Base-by-base conservation (phyloP, 495 filamentous ascomycete species). In the Penicillium verhagenii region DNA sequence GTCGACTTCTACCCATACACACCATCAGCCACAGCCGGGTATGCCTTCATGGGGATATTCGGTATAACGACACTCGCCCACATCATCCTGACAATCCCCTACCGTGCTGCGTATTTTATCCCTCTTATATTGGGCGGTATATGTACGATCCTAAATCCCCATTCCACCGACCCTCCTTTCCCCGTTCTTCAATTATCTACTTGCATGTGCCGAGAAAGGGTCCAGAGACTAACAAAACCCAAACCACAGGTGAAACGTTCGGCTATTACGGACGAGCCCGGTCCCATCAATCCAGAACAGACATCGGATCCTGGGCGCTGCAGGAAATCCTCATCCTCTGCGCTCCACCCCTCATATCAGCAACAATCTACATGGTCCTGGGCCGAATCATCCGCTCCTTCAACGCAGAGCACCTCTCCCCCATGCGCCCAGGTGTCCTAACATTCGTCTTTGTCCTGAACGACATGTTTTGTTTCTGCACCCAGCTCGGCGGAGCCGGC, bases 311-410 rank as follows among this genome's bases (percentile, higher is more conserved):
- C 8, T 77, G 72, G 68, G 64, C 72, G 0, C 56, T 76, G 8
- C 74, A 80, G 46, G 65, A 74, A 43, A 69, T 79, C 54, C 68
- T 79, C 54, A 70, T 78, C 35, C 64, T 74, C n/a, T 68, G 73
- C 49, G 68, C 76, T 2, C 64, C 68, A 0, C 79, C 78, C 0
- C 66, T 83, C 29, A 69, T 79, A 53, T 74, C 82, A 4, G 82
- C 82, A 2, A 82, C 79, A 0, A 74, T 85, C 21, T 86, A 84
- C 69, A 86, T 84, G 80, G 68, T 77, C 18, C 79, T 86, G 16
- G 80, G 73, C 0, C 73, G 81, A 1, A 52, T 85, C 11, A 78
- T 84, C 31, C 66, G 61, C n/a, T 60, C 77, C 19, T 69, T 80
- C 11, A 57, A 78, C 28, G 81, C 74, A 21, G 80, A 82, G 26